Conservation (phyloP, 768 basidiomycete genomes). For the Tylopilus sp. region DNA sequence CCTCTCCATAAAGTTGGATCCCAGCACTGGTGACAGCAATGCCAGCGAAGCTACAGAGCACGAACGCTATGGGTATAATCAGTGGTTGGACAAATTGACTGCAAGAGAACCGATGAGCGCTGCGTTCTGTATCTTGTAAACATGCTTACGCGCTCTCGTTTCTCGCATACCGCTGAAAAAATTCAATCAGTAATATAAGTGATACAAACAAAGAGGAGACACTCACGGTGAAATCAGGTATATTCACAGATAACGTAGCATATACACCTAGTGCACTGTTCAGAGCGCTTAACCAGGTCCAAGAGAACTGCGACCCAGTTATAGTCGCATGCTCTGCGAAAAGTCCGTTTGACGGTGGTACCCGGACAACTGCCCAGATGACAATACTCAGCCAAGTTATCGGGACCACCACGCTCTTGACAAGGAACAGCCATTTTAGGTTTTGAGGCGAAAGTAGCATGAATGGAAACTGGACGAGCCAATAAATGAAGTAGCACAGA, state of each 20-base stretch:
- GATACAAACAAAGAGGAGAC: background rate
- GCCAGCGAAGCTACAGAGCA: constrained; percentile 71
- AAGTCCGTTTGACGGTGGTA: constrained; percentile 59
- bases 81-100: constrained; percentile 73
- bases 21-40: constrained; percentile 80
- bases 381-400: constrained; percentile 66
- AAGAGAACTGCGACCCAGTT: constrained; percentile 54
- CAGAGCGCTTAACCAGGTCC: constrained; percentile 75
- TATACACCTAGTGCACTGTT: constrained; percentile 78
- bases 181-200: constrained; percentile 1
- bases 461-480: constrained; percentile 74
- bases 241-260: constrained; percentile 71
- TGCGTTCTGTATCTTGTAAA: background rate
- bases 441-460: constrained; percentile 75
- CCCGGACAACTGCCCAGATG: constrained; percentile 73
- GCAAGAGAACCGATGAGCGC: background rate
- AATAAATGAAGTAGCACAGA: constrained; percentile 74
- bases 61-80: constrained; percentile 80
- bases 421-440: constrained; percentile 73
- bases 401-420: constrained; percentile 64
- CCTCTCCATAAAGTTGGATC: constrained; percentile 62
- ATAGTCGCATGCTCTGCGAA: constrained; percentile 50
- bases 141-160: constrained; percentile 54
- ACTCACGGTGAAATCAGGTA: constrained; percentile 75
- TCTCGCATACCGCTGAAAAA: constrained; percentile 63